Base-by-base conservation (phyloP, 345 rosid species). In the Raphanus sativus region DNA sequence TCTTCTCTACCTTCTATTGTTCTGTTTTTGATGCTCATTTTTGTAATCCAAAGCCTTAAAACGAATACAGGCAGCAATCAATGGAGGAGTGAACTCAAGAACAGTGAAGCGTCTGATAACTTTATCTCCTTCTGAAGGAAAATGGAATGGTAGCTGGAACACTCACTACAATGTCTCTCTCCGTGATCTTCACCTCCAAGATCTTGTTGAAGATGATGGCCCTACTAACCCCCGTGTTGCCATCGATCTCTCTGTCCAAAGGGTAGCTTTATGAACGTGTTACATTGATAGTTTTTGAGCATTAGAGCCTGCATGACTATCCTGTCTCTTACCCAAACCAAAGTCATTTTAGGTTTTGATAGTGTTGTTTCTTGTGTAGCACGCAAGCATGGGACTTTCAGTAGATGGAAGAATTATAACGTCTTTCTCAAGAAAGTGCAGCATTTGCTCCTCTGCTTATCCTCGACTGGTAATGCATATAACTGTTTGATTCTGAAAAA, bases 361-460 rank as follows among this genome's bases (percentile, higher is more conserved):
- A 64, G 11, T 34, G 36, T 5, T 16, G 0, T 71, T 42, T 40
- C 71, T 69, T 29, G 3, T 40, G 1, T 82, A 93, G 97, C 98
- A 94, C 81, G 98, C 97, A 8, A 85, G 97, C 85, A 91, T 94
- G 66, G 98, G 98, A 0, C 85, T 91, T 54, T 91, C 97, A 0
- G 86, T 94, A 58, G 91, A 89, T 66, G 98, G 98, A 83, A 94
- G 82, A 80, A 85, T 91, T 77, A 4, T 69, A 8, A 83, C 96
- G 2, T 79, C 87, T 75, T 86, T 94, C 67, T 65, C 88, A 38
- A 79, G 90, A 72, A 90, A 83, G 76, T 91, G 98, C 69, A 78
- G 87, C 83, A 84, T 60, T 74, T 94, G 97, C 78, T 91, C 81
- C 15, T 81, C 96, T 10, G 86, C 90, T 8, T 94, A 89, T 66